phyloP scores from a whole-genome alignment of 2,329 filamentous ascomycete genomes.

The Diaporthe aspalathi region DNA sequence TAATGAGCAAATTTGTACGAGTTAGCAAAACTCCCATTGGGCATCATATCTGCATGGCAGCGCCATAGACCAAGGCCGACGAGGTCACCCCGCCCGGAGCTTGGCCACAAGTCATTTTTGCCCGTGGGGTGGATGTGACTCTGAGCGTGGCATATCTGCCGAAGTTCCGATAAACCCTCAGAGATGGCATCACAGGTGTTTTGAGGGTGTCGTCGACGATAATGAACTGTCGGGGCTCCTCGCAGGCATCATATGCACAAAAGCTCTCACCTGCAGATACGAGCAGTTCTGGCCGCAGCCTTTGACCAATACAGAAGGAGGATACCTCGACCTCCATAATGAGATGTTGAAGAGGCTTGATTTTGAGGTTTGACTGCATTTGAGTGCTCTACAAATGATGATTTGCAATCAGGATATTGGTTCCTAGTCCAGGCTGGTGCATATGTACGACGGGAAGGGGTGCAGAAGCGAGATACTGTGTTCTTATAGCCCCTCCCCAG shows the following conservation, averaged over 20 bases:
- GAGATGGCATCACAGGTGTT: neutral
- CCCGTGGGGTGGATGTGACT: neutral
- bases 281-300: neutral
- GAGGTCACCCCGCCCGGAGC: neutral
- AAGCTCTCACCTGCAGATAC: neutral
- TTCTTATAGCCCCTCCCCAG: no score
- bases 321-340: neutral
- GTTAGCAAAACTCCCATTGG: neutral
- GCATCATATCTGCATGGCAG: neutral
- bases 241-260: neutral
- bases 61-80: neutral
- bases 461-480: no score
- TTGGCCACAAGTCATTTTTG: neutral
- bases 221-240: neutral
- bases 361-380: no score
- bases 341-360: neutral
- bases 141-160: neutral
- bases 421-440: no score
- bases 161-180: neutral
- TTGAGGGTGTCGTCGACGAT: neutral
- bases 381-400: no score
- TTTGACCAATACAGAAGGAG: neutral
- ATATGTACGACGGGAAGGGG: no score
- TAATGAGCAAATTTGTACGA: neutral
- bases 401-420: no score